A percentile compares a stretch with the other conserved stretches of the same genome.
These are phyloP conservation scores for Wickerhamia fluorescens DNA, from an alignment of 805 yeast genomes.

Conservation along the genomic window DNA sequence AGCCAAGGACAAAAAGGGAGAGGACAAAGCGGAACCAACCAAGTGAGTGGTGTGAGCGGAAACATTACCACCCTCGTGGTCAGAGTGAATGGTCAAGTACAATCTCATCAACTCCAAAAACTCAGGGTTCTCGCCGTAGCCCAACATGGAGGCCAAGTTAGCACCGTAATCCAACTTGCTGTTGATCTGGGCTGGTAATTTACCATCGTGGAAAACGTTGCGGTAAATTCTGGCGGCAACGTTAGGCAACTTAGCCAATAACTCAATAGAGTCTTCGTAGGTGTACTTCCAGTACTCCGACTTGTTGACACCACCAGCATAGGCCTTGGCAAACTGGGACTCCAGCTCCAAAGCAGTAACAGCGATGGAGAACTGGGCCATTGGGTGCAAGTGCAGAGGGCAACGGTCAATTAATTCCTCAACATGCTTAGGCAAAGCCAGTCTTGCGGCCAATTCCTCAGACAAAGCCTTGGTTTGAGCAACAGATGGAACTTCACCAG, in stretches of 20 bases:
- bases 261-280: conserved; percentile 62
- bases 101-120: conserved; percentile 67
- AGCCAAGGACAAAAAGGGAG: conserved; percentile 67
- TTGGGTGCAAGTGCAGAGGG: conserved; percentile 70
- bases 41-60: conserved; percentile 77
- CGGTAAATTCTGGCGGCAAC: conserved; percentile 71
- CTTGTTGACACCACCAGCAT: conserved; percentile 64
- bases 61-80: conserved; percentile 82
- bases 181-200: conserved; percentile 46
- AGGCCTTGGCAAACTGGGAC: conserved; percentile 64
- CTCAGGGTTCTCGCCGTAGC: conserved; percentile 48
- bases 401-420: conserved; percentile 53
- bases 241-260: conserved; percentile 68
- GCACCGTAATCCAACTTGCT: conserved; percentile 61
- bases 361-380: conserved; percentile 77
- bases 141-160: conserved; percentile 60
- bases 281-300: conserved; percentile 69
- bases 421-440: conserved; percentile 58
- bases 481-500: conserved; percentile 63
- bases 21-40: conserved; percentile 75
- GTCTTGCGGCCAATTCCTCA: conserved; percentile 57
- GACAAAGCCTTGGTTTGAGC: conserved; percentile 52
- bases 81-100: conserved; percentile 70
- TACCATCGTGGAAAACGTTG: conserved; percentile 51
- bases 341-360: conserved; percentile 67